These are phyloP conservation scores for Lyophyllum decastes DNA, from an alignment of 768 basidiomycete species.

Conservation along the genomic window DNA sequence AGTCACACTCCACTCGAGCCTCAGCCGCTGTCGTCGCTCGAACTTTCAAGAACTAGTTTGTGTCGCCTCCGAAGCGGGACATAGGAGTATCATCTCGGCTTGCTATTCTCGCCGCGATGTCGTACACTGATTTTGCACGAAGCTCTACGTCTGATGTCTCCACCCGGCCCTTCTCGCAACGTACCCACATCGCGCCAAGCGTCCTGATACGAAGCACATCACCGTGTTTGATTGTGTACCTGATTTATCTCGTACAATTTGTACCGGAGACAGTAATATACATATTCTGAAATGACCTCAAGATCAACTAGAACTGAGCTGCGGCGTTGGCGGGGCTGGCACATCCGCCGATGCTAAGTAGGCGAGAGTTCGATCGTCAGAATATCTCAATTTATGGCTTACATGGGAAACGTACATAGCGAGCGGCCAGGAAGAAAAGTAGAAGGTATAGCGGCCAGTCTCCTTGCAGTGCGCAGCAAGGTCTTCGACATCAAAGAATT, in stretches of 20 bases:
- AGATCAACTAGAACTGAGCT: neutral
- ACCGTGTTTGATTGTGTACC: neutral
- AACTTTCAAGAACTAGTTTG: too few species aligned
- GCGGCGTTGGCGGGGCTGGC: conserved; percentile 14
- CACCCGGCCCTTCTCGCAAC: too few species aligned
- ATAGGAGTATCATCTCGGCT: too few species aligned
- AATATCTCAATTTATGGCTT: neutral
- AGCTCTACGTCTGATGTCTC: too few species aligned
- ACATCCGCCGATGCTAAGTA: conserved; percentile 11
- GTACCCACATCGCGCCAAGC: neutral
- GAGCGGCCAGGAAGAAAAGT: conserved; percentile 73
- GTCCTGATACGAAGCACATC: neutral
- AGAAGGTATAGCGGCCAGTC: conserved; percentile 64
- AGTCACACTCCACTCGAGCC: too few species aligned
- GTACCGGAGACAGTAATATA: neutral
- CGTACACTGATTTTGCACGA: too few species aligned
- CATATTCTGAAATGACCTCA: neutral
- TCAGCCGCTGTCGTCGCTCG: too few species aligned
- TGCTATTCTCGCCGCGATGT: too few species aligned
- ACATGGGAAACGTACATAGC: conserved; percentile 49
- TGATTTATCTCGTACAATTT: neutral
- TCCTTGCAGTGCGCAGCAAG: conserved; percentile 55
- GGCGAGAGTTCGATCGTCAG: neutral
- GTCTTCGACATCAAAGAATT: conserved; percentile 70
- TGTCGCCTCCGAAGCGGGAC: too few species aligned